phyloP scores from a whole-genome alignment of 805 yeast genomes.

The Torulaspora franciscae region DNA sequence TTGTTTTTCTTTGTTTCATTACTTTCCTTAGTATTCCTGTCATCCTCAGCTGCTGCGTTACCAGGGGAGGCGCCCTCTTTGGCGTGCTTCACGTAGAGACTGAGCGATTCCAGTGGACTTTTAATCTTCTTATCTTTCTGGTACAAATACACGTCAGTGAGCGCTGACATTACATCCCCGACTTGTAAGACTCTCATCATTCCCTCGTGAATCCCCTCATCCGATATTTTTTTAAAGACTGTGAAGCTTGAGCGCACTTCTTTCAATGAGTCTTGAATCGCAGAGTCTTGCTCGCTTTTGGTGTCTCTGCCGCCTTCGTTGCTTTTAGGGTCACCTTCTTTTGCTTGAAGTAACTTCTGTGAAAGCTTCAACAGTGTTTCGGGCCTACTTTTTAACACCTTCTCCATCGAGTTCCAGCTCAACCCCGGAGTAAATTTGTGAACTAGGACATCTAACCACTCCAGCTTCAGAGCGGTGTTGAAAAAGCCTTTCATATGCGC shows the following conservation, averaged over 20 bases:
- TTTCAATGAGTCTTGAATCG: conserved; percentile 21
- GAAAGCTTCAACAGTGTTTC: background rate
- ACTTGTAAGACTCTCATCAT: conserved; percentile 70
- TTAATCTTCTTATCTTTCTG: conserved; percentile 44
- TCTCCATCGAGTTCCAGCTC: conserved; percentile 45
- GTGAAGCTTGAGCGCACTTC: conserved; percentile 38
- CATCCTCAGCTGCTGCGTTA: background rate
- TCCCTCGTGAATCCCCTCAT: conserved; percentile 58
- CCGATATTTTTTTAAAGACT: conserved; percentile 46
- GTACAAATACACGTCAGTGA: conserved; percentile 59
- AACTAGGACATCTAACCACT: conserved; percentile 62
- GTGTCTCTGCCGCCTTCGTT: conserved; percentile 2
- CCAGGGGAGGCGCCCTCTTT: background rate
- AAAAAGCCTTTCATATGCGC: conserved; percentile 61
- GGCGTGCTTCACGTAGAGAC: conserved; percentile 32
- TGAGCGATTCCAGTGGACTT: conserved; percentile 55
- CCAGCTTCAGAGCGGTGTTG: conserved; percentile 59
- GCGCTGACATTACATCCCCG: conserved; percentile 70
- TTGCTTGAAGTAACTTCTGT: background rate
- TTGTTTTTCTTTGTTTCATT: background rate
- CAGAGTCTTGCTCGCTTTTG: background rate
- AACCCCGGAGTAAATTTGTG: conserved; percentile 45
- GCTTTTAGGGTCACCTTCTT: background rate
- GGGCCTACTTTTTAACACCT: conserved; percentile 24
- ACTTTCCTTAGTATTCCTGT: background rate